Conservation (phyloP, 2,329 filamentous ascomycete genomes). For the Verticillium alfalfae region DNA sequence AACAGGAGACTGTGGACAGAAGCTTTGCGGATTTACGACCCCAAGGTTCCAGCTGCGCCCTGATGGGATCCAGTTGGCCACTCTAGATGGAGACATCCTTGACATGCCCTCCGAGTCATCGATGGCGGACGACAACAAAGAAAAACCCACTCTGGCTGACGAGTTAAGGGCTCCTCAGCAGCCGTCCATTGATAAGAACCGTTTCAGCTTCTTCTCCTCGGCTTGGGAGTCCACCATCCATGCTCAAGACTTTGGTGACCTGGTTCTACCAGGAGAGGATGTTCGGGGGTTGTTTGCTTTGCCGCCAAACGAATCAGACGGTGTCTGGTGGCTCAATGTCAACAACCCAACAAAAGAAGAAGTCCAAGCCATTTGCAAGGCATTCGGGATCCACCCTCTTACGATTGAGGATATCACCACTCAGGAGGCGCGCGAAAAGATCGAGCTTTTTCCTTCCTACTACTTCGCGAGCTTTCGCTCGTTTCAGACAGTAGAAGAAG, state of each 20-base stretch:
- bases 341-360: slow-evolving; percentile 87
- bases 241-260: slow-evolving; percentile 78
- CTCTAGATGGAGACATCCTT: slow-evolving; percentile 51
- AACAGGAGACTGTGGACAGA: slow-evolving; percentile 39
- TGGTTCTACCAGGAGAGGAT: slow-evolving; percentile 83
- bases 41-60: slow-evolving; percentile 20
- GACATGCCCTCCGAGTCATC: slow-evolving; percentile 44
- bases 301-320: slow-evolving; percentile 58
- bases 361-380: slow-evolving; percentile 80
- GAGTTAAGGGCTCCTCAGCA: slow-evolving; percentile 26
- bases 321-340: slow-evolving; percentile 99
- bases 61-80: slow-evolving; percentile 33
- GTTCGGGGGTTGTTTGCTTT: slow-evolving; percentile 79
- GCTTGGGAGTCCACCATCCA: slow-evolving; percentile 92
- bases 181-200: slow-evolving; percentile 58
- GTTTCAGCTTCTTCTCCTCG: slow-evolving; percentile 96
- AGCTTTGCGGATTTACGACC: slow-evolving; percentile 59
- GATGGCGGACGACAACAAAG: slow-evolving; percentile 25
- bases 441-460: slow-evolving; percentile 94
- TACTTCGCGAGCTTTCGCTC: slow-evolving; percentile 98
- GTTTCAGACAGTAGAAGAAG: slow-evolving; percentile 75
- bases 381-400: slow-evolving; percentile 91
- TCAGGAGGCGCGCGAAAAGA: slow-evolving; percentile 95
- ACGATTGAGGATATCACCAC: slow-evolving; percentile 95
- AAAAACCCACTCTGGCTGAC: slow-evolving; percentile 37